Evolutionary conservation across 345 rosid species (phyloP), one percentile per base, ranked within the genome.

Genomic region (Moricandia arvensis): DNA sequence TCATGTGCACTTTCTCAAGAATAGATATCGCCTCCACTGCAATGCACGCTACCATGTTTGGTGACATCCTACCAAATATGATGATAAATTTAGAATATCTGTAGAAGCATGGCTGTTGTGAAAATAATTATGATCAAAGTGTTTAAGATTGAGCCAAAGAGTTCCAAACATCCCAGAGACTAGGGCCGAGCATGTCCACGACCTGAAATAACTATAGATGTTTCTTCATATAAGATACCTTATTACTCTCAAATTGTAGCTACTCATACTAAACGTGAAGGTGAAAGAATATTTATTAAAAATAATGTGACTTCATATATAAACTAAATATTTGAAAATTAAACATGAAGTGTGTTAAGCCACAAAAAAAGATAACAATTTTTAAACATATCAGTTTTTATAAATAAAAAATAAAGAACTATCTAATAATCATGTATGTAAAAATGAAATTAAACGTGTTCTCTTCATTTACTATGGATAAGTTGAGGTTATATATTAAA

Each of bases 101-200:
- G 49, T 38, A 58, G 63, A 38, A 68, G 45, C 75, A 73, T 9
- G 26, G 12, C 27, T 27, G n/a, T 54, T 13, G 11, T 12, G 24
- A 12, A 71, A n/a, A 60, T 27, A 59, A 59, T 8, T 49, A 10
- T 18, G 34, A 68, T 33, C 30, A 27, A 71, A 80, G 76, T 63
- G 34, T 89, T 85, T 89, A 87, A 91, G 95, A 86, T 77, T 89
- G 95, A 61, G 87, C 89, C 37, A 78, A 66, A 54, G 90, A 84
- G 76, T 90, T 95, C 99, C 99, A 94, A 37, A 94, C 91, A 83
- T 94, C 99, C 97, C 99, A 94, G 29, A 92, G 87, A 79, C 99
- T 95, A 43, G 97, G 99, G 38, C 97, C 99, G 66, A 95, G 90
- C 80, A 92, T 90, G 83, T 95, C 99, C 99, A 95, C 92, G 65